Evolutionary conservation across 2,329 filamentous ascomycete genomes (phyloP).

Genomic region (Trichoderma pleuroti): DNA sequence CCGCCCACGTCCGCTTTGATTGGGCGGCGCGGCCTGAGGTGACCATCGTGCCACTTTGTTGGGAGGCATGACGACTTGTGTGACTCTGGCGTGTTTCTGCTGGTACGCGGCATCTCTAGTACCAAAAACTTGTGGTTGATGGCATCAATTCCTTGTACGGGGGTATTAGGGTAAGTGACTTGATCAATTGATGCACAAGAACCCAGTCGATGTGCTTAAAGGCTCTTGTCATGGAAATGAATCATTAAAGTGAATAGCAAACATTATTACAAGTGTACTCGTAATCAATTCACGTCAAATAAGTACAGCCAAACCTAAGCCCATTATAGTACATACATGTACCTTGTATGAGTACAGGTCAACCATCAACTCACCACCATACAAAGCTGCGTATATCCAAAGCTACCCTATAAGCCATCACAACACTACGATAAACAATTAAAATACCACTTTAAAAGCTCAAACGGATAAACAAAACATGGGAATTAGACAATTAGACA

Average conservation of each 20-base stretch:
- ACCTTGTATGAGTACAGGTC: too few species aligned
- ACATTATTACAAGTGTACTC: background rate
- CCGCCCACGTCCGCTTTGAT: background rate
- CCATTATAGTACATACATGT: too few species aligned
- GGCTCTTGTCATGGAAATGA: background rate
- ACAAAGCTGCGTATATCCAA: background rate
- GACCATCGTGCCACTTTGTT: conserved; percentile 7
- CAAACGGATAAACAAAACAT: background rate
- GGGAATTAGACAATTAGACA: background rate
- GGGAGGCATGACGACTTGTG: background rate
- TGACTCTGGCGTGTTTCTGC: background rate
- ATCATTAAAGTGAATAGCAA: background rate
- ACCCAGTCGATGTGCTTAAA: background rate
- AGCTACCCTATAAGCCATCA: background rate
- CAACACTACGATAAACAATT: background rate
- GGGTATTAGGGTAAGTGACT: too few species aligned
- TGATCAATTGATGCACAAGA: background rate
- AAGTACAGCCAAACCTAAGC: background rate
- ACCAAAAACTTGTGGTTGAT: background rate
- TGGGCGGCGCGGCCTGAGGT: background rate
- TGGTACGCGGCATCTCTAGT: background rate
- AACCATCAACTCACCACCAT: background rate
- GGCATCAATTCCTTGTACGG: background rate
- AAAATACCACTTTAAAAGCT: background rate
- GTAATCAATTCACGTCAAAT: too few species aligned